Base-by-base conservation (phyloP, 2,329 filamentous ascomycete genomes). In the Rhinocladiella similis region DNA sequence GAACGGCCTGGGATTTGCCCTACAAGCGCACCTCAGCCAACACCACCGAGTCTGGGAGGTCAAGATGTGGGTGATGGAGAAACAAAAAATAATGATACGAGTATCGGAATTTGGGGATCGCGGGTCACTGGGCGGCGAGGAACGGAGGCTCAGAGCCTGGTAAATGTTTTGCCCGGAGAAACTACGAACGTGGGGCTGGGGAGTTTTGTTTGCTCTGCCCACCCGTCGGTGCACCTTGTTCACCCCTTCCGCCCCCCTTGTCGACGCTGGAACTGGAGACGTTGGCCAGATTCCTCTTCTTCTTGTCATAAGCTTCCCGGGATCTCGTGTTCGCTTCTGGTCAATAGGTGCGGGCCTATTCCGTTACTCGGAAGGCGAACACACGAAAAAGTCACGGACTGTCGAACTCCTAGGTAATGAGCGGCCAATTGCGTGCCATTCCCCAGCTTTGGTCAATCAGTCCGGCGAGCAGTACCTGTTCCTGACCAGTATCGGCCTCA, bases 331-430 rank as follows among this genome's bases (percentile, higher is more conserved):
- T 41, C 18, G 10, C n/a, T 41, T 54, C 25, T 47, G 55, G 55
- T 54, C 53, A 53, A 25, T 42, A 35, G 53, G 57, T 54, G 57
- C 57, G 53, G 57, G 53, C 47, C 46, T 22, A 49, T 59, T 53
- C 57, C 38, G 47, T 43, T 10, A 3, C 10, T 43, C 41, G 41
- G 41, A 43, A 43, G 20, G 41, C 10, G 18, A 43, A 19, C 41
- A 43, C 18, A 5, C 39, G 9, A 14, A 43, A 43, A 27, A 46
- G 29, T 33, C 20, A 20, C 38, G 38, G 39, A 43, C 33, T n/a
- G 22, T n/a, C n/a, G n/a, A n/a, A n/a, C 43, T 33, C 29, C 29
- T 33, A 9, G 29, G 29, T 12, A 4, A 33, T 33, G 10, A 33
- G 10, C n/a, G n/a, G 16, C 18, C 41, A 22, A 12, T 43, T 22